Evolutionary conservation across 441 rosid species (phyloP).

Genomic region (Jatropha podagrica): DNA sequence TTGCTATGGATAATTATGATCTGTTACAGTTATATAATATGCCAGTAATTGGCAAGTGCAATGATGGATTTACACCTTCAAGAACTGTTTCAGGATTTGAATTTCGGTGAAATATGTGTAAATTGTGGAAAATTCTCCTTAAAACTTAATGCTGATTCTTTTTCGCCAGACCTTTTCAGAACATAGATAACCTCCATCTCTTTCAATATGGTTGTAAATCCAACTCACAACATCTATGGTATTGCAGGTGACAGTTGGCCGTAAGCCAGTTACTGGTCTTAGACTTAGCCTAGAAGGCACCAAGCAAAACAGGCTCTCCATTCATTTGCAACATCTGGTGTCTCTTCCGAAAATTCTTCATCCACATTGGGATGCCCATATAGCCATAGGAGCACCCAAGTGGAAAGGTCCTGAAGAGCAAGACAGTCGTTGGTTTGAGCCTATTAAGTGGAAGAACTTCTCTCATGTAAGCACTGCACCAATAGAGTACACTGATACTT

Average conservation of each 20-base stretch:
- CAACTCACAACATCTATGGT: slow-evolving; percentile 11
- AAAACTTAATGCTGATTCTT: background rate
- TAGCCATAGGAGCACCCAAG: slow-evolving; percentile 73
- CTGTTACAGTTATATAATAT: background rate
- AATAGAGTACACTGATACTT: slow-evolving; percentile 54
- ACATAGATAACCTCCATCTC: background rate
- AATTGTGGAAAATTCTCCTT: background rate
- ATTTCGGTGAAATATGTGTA: background rate
- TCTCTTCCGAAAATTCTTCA: slow-evolving; percentile 70
- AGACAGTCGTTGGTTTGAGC: slow-evolving; percentile 81
- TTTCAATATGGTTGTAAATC: background rate
- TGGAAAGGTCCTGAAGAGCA: slow-evolving; percentile 87
- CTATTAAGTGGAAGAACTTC: slow-evolving; percentile 75
- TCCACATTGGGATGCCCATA: slow-evolving; percentile 62
- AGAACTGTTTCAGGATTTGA: slow-evolving; percentile 3
- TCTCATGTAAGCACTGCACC: slow-evolving; percentile 87
- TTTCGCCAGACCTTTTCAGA: background rate
- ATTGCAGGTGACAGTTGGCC: slow-evolving; percentile 62
- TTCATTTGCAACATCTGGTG: slow-evolving; percentile 60
- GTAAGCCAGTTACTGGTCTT: slow-evolving; percentile 72
- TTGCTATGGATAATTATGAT: no score
- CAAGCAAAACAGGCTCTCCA: slow-evolving; percentile 56
- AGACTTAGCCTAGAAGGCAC: slow-evolving; percentile 54
- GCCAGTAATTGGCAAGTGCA: background rate
- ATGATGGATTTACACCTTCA: background rate